Evolutionary conservation across 1,284 basidiomycete species (phyloP), one percentile per base, ranked within the genome.

Genomic region (Somion occarium): DNA sequence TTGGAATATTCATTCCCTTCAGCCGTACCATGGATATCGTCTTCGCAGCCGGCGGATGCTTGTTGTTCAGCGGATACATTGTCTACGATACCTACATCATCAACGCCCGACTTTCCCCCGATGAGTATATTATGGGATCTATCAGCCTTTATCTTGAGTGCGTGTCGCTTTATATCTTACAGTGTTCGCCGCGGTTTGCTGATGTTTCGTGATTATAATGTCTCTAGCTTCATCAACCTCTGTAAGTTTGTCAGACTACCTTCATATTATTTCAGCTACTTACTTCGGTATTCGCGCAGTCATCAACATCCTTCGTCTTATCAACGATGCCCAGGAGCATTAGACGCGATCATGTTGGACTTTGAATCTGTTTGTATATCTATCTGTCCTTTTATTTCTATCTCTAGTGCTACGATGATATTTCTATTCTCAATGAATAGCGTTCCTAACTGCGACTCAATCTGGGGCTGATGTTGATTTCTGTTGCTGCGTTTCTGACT

Each of bases 81-180:
- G 81, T 91, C 58, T 94, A 87, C 63, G 92, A 95, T 65, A 96
- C 93, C 1, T 91, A 87, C 67, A 66, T 84, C 54, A 91, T 96
- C 69, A 90, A 87, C 68, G 82, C 80, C 56, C 79, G 82, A 50
- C 72, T 94, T 30, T 89, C 86, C 12, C 89, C 91, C 1, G 92
- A 94, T 57, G 93, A 95, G 64, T 94, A 81, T 70, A 92, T 94
- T 55, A 73, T 93, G 71, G 92, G 85, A 45, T 78, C 88, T 43
- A 85, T 96, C 65, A 88, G 83, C 58, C 81, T 96, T 37, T 96
- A 93, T 69, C 85, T 93, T 52, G 91, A 93, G 85, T 88, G 65
- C 58, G 80, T 77, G 13, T 42, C 43, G n/a, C n/a, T 38, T 39
- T 34, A 46, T 42, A 3, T 42, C 20, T 51, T 50, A 26, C 38